Percentiles rank a stretch among this genome's conserved stretches.
These are phyloP conservation scores for Amborella trichopoda DNA, from an alignment of 164 flowering plant genomes.

Conservation along the genomic window DNA sequence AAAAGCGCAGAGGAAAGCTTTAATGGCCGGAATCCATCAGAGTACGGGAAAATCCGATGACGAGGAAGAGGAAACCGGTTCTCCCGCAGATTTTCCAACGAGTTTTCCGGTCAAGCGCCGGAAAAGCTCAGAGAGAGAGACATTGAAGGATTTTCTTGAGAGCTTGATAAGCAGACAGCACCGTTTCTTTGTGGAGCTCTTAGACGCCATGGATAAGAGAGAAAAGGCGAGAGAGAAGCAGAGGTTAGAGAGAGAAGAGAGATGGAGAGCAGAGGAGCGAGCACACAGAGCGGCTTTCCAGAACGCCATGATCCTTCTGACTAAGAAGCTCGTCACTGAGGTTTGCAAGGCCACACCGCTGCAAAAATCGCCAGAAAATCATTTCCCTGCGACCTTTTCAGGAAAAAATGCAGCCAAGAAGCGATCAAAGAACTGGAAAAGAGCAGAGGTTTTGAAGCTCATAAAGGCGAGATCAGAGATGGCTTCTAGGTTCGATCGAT, in stretches of 20 bases:
- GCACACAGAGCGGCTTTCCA: constrained; percentile 2
- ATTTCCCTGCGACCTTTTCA: neutral
- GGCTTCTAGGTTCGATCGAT: constrained; percentile 1
- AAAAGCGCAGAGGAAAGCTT: neutral
- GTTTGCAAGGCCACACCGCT: neutral
- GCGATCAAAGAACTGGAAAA: constrained; percentile 6
- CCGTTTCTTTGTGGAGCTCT: neutral
- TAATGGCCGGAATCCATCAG: neutral
- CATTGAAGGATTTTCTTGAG: constrained; percentile 3
- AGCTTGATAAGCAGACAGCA: constrained; percentile 4
- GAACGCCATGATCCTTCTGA: constrained; percentile 4
- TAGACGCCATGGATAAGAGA: constrained; percentile 5
- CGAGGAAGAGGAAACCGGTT: constrained; percentile 6
- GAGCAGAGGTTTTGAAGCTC: constrained; percentile 1
- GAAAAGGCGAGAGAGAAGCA: constrained; percentile 1
- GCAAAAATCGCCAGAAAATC: no score
- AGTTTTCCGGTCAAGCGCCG: constrained; percentile 3
- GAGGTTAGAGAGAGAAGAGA: constrained; percentile 5
- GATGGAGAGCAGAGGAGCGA: constrained; percentile 6
- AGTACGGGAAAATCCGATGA: constrained; percentile 3
- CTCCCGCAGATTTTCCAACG: neutral
- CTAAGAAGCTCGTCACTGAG: constrained; percentile 1
- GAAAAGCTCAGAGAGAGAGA: neutral
- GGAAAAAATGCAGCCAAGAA: constrained; percentile 1
- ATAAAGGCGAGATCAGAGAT: constrained; percentile 6